phyloP scores from a whole-genome alignment of 345 rosid species.

The Dipteronia sinensis region DNA sequence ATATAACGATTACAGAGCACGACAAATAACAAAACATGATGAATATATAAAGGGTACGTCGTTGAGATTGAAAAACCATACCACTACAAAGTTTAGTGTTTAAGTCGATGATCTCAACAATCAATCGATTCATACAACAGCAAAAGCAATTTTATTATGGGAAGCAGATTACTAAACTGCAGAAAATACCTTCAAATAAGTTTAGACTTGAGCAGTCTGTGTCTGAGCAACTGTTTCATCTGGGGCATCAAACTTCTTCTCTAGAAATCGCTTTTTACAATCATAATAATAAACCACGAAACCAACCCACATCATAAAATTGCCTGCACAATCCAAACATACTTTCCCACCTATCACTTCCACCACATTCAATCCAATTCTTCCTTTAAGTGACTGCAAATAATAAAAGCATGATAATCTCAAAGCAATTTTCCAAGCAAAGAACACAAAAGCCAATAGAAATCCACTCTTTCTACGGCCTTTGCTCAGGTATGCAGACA shows the following conservation, averaged over 20 bases:
- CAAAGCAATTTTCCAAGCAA: slow-evolving; percentile 26
- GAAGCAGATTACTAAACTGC: neutral
- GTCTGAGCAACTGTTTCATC: slow-evolving; percentile 9
- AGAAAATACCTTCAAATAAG: too few relatives aligned
- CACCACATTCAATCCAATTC: neutral
- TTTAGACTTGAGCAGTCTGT: neutral
- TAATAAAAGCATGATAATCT: slow-evolving; percentile 24
- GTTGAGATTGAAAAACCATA: too few relatives aligned
- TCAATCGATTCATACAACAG: too few relatives aligned
- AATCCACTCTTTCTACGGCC: slow-evolving; percentile 31
- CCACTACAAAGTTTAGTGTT: too few relatives aligned
- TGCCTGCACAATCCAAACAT: slow-evolving; percentile 22
- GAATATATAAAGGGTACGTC: too few relatives aligned
- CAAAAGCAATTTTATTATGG: neutral
- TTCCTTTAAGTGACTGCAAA: slow-evolving; percentile 15
- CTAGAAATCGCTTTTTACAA: slow-evolving; percentile 25
- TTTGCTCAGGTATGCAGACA: slow-evolving; percentile 34
- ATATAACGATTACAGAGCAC: too few relatives aligned
- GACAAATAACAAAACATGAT: too few relatives aligned
- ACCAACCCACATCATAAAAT: slow-evolving; percentile 31
- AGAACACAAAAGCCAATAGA: slow-evolving; percentile 20
- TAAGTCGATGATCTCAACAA: too few relatives aligned
- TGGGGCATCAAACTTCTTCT: slow-evolving; percentile 32
- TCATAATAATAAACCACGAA: slow-evolving; percentile 28
- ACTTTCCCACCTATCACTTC: slow-evolving; percentile 7